Evolutionary conservation across 2,329 filamentous ascomycete species (phyloP), one percentile per base, ranked within the genome.

Genomic region (Balansia obtecta): DNA sequence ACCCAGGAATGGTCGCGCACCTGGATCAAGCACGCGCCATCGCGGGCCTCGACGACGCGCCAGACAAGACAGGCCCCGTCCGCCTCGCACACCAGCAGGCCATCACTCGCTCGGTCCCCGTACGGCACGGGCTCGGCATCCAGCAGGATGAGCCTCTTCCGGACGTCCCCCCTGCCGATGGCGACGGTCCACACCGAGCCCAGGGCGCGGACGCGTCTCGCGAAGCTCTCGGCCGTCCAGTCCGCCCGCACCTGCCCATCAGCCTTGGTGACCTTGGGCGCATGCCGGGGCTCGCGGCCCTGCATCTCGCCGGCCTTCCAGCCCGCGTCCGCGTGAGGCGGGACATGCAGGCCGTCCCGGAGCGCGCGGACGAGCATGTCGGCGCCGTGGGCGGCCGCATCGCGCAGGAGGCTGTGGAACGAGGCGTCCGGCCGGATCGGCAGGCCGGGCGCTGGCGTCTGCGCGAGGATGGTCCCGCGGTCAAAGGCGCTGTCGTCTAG

Each of bases 401-500:
- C 63, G 4, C 71, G 63, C 1, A 57, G 62, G 2, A 74, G 60
- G 16, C 63, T 58, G n/a, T 61, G 53, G 2, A 71, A 70, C 0
- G 75, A 78, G 52, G 70, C 73, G 20, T 60, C 59, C 0, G 65
- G 57, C 0, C 71, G 68, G 30, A 78, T 68, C 20, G 68, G 68
- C 33, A 88, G 71, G 1, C 79, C 80, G 0, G 80, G 80, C 0
- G 61, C 51, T 0, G 77, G 73, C 0, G 80, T 83, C 66, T 94
- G 89, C 15, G 78, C 74, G 27, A 98, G 72, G 10, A 96, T 76
- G 2, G 71, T 65, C 30, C 93, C 93, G 53, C 82, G 79, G 64
- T 98, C 93, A 63, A 97, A 96, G 45, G 74, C 68, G 15, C 71
- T 68, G 2, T 80, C 75, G 64, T 96, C 81, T 38, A 98, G 76